A percentile compares a stretch with the other conserved stretches of the same genome.
These are phyloP conservation scores for Beta vulgaris DNA, from an alignment of 148 eudicot genomes.

Conservation along the genomic window DNA sequence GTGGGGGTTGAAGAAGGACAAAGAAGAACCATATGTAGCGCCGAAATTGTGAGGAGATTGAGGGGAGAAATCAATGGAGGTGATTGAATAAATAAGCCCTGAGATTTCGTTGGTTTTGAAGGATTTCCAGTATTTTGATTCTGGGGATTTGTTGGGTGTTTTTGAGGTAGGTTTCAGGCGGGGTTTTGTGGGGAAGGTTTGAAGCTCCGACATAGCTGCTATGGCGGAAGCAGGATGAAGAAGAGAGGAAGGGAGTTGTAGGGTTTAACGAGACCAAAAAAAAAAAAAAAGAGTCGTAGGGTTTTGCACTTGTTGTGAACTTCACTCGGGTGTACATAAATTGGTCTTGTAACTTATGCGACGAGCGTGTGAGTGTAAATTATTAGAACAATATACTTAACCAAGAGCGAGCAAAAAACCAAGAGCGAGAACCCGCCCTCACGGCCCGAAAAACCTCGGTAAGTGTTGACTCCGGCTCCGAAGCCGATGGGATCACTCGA, in stretches of 20 bases:
- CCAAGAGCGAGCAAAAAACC: too few species aligned
- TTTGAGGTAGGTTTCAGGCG: slow-evolving; percentile 59
- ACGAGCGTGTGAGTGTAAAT: too few species aligned
- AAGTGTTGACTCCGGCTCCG: too few species aligned
- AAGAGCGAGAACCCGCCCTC: too few species aligned
- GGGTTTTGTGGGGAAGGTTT: slow-evolving; percentile 54
- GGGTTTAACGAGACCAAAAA: too few species aligned
- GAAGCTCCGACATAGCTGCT: slow-evolving; percentile 17
- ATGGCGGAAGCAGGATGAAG: not conserved
- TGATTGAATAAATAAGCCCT: slow-evolving; percentile 46
- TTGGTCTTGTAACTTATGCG: too few species aligned
- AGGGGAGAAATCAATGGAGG: slow-evolving; percentile 65
- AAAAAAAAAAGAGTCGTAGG: too few species aligned
- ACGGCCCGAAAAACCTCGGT: too few species aligned
- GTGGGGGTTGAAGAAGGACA: slow-evolving; percentile 50
- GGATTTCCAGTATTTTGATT: slow-evolving; percentile 73
- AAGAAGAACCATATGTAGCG: slow-evolving; percentile 59
- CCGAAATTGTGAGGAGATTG: slow-evolving; percentile 54
- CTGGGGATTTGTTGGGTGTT: slow-evolving; percentile 49
- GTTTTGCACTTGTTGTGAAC: too few species aligned
- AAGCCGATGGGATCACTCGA: too few species aligned
- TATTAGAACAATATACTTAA: too few species aligned
- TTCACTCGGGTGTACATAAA: too few species aligned
- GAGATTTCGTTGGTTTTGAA: slow-evolving; percentile 54
- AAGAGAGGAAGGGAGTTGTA: not conserved